Base-by-base conservation (phyloP, 2,329 filamentous ascomycete species). In the Sclerotinia trifoliorum region DNA sequence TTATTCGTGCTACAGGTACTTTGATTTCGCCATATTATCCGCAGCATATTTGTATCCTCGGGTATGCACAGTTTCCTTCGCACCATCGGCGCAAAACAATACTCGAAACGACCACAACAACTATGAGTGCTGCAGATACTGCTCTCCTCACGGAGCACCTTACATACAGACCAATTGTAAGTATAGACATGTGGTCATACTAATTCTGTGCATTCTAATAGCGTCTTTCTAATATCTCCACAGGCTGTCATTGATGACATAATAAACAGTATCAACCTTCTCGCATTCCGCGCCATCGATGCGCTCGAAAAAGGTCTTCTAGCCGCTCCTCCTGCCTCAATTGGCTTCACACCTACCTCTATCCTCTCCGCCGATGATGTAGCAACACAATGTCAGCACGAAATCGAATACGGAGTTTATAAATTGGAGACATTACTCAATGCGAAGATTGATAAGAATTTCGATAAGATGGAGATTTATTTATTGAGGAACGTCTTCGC, bases 201-300 rank as follows among this genome's bases (percentile, higher is more conserved):
- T 54, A 21, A 11, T 32, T 26, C 46, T 35, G 39, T 1, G 35
- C 58, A 8, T n/a, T 44, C 49, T 32, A 66, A 62, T 65, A 66
- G 66, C 68, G 67, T 68, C 67, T 72, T 64, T 56, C 56, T 64
- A 52, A 55, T 42, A 68, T 51, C 46, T 35, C 39, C 55, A 35
- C 75, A 97, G 94, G 91, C 91, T 70, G 87, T 99, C 54, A 90
- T 99, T 77, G 95, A 99, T 86, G 94, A 98, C 81, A 94, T 98
- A 75, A 97, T 98, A 82, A 97, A 98, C 83, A 91, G 90, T 67
- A 88, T 97, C 79, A 99, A 98, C 82, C 92, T 94, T 76, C 87
- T 97, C 75, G 90, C 95, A 76, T 95, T 96, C 80, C 90, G 90
- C 78, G 94, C 93, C 66, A 89, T 97, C 75, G 92, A 92, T 75